A percentile compares a stretch with the other conserved stretches of the same genome.
Conservation (phyloP, 169 alveolate genomes). For the Plasmodium ovale region DNA sequence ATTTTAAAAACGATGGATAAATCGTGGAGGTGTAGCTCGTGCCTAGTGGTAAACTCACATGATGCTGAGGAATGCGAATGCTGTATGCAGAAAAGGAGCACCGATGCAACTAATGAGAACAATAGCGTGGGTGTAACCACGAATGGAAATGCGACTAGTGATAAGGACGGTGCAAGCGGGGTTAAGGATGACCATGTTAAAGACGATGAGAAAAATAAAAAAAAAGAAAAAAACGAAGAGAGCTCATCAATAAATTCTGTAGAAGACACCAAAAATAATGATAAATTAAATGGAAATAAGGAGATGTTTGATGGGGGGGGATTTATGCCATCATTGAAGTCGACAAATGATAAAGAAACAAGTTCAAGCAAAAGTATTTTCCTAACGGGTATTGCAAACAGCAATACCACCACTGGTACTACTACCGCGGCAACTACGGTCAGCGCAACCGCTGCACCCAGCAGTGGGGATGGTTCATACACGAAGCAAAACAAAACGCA, state of each 20-base stretch:
- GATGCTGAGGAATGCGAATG: constrained; percentile 48
- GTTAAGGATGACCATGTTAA: background rate
- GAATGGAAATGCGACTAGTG: background rate
- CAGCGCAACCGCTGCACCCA: too few species aligned
- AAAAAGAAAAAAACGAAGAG: constrained; percentile 22
- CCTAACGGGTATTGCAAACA: constrained; percentile 16
- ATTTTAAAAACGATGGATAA: constrained; percentile 38
- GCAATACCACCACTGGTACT: background rate
- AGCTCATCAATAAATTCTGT: constrained; percentile 1
- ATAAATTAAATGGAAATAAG: constrained; percentile 1
- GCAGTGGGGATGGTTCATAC: background rate
- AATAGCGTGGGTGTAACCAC: background rate
- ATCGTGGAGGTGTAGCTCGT: constrained; percentile 54
- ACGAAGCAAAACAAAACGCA: constrained; percentile 2
- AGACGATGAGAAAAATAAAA: constrained; percentile 8
- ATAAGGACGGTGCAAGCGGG: background rate
- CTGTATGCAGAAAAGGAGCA: constrained; percentile 53
- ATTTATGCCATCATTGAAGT: constrained; percentile 49
- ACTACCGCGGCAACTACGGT: too few species aligned
- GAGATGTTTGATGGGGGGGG: constrained; percentile 31
- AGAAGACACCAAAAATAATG: constrained; percentile 17
- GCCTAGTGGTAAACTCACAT: constrained; percentile 47
- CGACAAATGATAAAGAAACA: background rate
- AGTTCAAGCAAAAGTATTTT: constrained; percentile 27
- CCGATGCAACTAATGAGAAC: background rate